Base-by-base conservation (phyloP, 257 asterid species). In the Forsythia suspensa region DNA sequence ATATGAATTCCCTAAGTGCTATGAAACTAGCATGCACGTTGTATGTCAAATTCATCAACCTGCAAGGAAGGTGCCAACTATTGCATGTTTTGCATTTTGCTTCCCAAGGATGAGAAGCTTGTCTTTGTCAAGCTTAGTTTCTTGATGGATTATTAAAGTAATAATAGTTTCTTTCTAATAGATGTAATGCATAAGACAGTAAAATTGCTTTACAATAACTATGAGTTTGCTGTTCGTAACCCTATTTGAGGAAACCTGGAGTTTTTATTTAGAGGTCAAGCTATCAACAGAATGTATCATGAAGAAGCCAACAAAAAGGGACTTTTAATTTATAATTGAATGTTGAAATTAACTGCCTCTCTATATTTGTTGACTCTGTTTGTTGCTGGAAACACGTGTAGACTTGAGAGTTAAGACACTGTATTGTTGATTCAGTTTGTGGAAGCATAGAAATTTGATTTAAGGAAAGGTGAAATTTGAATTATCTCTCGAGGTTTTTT, bases 81-180 rank as follows among this genome's bases (percentile, higher is more conserved):
- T 46, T 71, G 72, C 51, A 71, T 73, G 37, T 65, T 69, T 80
- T 74, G 63, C 67, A 43, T 71, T 61, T 68, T 68, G 24, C 68
- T 68, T 41, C 43, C 16, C 43, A 40, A 24, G 65, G 71, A 16
- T 48, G 76, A 40, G 55, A 44, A 37, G 55, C 55, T 80, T 84
- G 71, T 70, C 52, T 46, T 52, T 12, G 71, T 57, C 65, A 73
- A 46, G 20, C 65, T 36, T 21, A 34, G 71, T 74, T 63, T 3
- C 10, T 66, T 44, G 77, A 40, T 70, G 55, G 75, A 41, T 71
- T 12, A 72, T 43, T 39, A 10, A 8, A 57, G 4, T 75, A 38
- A 34, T 75, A 43, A 34, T 75, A 69, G 70, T 72, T 71, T 71
- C 15, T 12, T 80, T 24, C 43, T 59, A 10, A 63, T 63, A 74